Evolutionary conservation across 2,329 filamentous ascomycete genomes (phyloP).

Genomic region (Alternaria consortialis): DNA sequence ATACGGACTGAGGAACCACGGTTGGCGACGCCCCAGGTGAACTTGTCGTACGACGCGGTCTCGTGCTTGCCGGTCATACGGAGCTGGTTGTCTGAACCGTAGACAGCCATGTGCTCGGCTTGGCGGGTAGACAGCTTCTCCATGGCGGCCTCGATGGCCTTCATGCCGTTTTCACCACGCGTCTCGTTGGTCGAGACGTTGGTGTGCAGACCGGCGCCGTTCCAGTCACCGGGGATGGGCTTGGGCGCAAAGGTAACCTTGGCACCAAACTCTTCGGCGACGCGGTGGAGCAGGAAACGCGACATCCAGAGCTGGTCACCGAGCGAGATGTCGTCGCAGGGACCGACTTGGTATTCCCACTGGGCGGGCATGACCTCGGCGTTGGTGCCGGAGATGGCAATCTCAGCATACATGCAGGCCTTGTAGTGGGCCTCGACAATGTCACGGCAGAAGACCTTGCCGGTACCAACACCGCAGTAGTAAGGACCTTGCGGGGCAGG

Average conservation of each 20-base stretch:
- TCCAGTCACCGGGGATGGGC: constrained; percentile 96
- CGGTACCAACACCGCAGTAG: constrained; percentile 97
- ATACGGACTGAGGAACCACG: constrained; percentile 94
- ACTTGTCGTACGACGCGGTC: constrained; percentile 92
- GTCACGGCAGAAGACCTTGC: constrained; percentile 97
- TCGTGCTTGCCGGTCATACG: constrained; percentile 94
- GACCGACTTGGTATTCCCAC: constrained; percentile 98
- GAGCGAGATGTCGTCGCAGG: constrained; percentile 84
- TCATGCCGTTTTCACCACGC: constrained; percentile 92
- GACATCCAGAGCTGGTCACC: constrained; percentile 97
- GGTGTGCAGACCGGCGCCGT: constrained; percentile 91
- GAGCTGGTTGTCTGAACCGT: constrained; percentile 93
- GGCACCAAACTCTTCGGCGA: constrained; percentile 95
- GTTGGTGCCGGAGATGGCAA: constrained; percentile 98
- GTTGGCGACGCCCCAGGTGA: constrained; percentile 94
- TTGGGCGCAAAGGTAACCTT: constrained; percentile 96
- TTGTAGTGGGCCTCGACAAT: constrained; percentile 96
- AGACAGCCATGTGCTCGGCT: constrained; percentile 77
- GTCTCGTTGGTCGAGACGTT: constrained; percentile 94
- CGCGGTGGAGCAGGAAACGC: constrained; percentile 86
- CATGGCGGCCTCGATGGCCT: constrained; percentile 84
- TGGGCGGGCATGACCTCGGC: constrained; percentile 98
- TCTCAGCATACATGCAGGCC: constrained; percentile 84
- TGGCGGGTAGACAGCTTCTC: constrained; percentile 62
- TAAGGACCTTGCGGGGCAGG: constrained; percentile 92